Evolutionary conservation across 352 stramenopile genomes (phyloP).

Genomic region (Globisporangium rhizosaccharum): DNA sequence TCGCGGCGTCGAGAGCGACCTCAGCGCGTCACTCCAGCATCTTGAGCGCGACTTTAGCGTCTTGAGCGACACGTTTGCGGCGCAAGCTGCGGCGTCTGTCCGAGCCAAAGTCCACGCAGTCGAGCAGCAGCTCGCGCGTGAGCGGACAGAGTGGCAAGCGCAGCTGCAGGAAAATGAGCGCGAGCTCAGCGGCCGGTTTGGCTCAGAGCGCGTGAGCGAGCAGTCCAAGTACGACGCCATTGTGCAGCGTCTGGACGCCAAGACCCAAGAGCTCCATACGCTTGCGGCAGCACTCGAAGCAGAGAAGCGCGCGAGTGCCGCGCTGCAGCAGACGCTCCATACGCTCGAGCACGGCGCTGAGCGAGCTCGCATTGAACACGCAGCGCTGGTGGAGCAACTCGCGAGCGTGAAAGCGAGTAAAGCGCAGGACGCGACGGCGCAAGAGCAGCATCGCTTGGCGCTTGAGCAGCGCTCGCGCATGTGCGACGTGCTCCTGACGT

Average conservation of each 20-base stretch:
- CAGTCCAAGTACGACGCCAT: slow-evolving; percentile 54
- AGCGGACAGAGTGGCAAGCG: slow-evolving; percentile 41
- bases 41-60: slow-evolving; percentile 27
- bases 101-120: slow-evolving; percentile 16
- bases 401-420: slow-evolving; percentile 25
- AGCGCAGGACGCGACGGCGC: slow-evolving; percentile 21
- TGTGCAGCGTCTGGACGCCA: slow-evolving; percentile 31
- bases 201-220: slow-evolving; percentile 42
- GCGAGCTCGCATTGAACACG: slow-evolving; percentile 23
- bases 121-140: slow-evolving; percentile 23
- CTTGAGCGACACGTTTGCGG: slow-evolving; percentile 19
- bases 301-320: slow-evolving; percentile 21
- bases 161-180: slow-evolving; percentile 41
- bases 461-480: slow-evolving; percentile 23
- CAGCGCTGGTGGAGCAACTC: slow-evolving; percentile 32
- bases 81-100: slow-evolving; percentile 18
- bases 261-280: slow-evolving; percentile 29
- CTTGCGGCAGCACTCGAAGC: slow-evolving; percentile 18
- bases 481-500: slow-evolving; percentile 23
- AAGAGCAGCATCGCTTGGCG: slow-evolving; percentile 7
- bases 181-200: slow-evolving; percentile 39
- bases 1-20: slow-evolving; percentile 23
- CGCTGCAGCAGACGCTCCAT: slow-evolving; percentile 27
- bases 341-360: slow-evolving; percentile 36
- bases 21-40: slow-evolving; percentile 24